phyloP scores from a whole-genome alignment of 257 asterid species.

The Scutellaria minor region DNA sequence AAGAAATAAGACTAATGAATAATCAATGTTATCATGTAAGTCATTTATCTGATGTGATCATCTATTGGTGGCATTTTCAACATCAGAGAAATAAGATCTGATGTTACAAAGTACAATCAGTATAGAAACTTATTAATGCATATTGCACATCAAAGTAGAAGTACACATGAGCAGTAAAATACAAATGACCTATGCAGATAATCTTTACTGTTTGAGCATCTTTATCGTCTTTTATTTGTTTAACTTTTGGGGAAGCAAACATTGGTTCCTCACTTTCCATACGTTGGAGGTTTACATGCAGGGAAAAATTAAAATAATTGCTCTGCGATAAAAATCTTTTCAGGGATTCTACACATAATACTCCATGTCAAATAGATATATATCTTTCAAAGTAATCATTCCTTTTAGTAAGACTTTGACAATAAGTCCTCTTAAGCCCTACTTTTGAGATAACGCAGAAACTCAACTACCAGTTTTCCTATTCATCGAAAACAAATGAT shows the following conservation, averaged over 20 bases:
- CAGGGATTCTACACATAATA: constrained; percentile 5
- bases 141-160: constrained; percentile 8
- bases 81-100: neutral
- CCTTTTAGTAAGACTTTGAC: neutral
- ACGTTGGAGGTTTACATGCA: neutral
- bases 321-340: constrained; percentile 20
- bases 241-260: neutral
- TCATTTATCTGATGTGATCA: constrained; percentile 19
- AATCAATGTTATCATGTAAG: no score
- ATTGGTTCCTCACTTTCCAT: neutral
- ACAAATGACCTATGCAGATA: constrained; percentile 11
- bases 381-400: constrained; percentile 14
- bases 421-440: constrained; percentile 21
- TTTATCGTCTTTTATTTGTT: neutral
- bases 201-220: constrained; percentile 21
- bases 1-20: constrained; percentile 10
- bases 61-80: constrained; percentile 18
- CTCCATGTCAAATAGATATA: constrained; percentile 12
- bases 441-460: constrained; percentile 27
- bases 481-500: constrained; percentile 4
- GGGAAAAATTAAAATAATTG: neutral
- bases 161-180: constrained; percentile 3
- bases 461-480: neutral
- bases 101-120: neutral
- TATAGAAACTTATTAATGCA: neutral